These are phyloP conservation scores for Neonectria neomacrospora DNA, from an alignment of 2,329 filamentous ascomycete genomes.

Conservation along the genomic window DNA sequence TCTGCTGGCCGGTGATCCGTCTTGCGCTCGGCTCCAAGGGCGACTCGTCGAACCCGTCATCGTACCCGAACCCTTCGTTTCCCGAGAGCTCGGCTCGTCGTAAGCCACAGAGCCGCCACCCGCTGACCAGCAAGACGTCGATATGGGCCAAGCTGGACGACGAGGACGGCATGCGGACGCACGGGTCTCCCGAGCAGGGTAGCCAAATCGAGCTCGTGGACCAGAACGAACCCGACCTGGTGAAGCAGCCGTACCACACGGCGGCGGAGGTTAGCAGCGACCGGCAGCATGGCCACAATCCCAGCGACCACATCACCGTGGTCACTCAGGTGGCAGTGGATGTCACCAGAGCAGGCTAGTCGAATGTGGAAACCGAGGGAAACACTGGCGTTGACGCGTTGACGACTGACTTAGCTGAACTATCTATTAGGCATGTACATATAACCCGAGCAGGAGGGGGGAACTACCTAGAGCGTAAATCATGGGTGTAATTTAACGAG, in stretches of 20 bases:
- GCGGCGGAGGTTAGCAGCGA: slow-evolving; percentile 21
- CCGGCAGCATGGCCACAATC: slow-evolving; percentile 1
- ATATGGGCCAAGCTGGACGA: slow-evolving; percentile 48
- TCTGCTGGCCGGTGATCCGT: slow-evolving; percentile 67
- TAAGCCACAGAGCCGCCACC: slow-evolving; percentile 24
- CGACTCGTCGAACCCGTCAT: slow-evolving; percentile 38
- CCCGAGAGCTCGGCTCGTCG: slow-evolving; percentile 35
- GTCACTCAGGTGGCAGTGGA: slow-evolving; percentile 46
- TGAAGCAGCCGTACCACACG: slow-evolving; percentile 27
- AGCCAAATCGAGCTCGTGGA: slow-evolving; percentile 47
- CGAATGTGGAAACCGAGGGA: slow-evolving; percentile 10
- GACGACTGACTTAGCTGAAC: background rate
- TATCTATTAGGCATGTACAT: background rate
- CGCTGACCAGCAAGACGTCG: slow-evolving; percentile 37
- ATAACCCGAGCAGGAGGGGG: background rate
- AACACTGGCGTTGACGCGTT: too few relatives aligned
- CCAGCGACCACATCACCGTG: slow-evolving; percentile 42
- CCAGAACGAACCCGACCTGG: slow-evolving; percentile 27
- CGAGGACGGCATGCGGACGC: slow-evolving; percentile 31
- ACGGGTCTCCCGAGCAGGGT: slow-evolving; percentile 34
- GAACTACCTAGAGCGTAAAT: slow-evolving; percentile 1
- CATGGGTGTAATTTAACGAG: slow-evolving; percentile 2
- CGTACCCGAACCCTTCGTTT: slow-evolving; percentile 33
- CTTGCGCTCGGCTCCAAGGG: slow-evolving; percentile 48
- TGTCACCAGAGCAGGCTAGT: slow-evolving; percentile 29